A percentile compares a stretch with the other conserved stretches of the same genome.
phyloP scores from a whole-genome alignment of 2,329 filamentous ascomycete species.

The Tolypocladium inflatum region DNA sequence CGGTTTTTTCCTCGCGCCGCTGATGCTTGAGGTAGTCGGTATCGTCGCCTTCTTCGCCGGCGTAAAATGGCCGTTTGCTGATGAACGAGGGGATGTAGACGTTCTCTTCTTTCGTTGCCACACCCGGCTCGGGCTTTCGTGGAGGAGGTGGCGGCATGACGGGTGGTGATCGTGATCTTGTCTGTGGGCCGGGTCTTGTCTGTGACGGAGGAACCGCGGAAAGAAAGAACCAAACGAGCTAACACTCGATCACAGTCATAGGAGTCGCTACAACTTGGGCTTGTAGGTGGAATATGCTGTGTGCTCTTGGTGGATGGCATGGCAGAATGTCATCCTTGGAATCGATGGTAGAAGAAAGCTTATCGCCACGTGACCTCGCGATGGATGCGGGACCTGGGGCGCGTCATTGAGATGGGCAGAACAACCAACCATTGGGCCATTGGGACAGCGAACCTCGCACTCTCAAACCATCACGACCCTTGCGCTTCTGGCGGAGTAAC shows the following conservation, averaged over 20 bases:
- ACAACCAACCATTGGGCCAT: no score
- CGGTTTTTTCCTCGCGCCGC: slow-evolving; percentile 52
- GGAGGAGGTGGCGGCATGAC: slow-evolving; percentile 14
- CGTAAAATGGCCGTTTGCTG: slow-evolving; percentile 94
- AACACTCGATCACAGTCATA: not conserved
- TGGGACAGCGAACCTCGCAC: not conserved
- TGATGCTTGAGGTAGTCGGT: slow-evolving; percentile 96
- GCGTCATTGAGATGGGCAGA: not conserved
- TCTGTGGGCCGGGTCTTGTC: not conserved
- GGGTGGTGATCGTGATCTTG: not conserved
- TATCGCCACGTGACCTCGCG: slow-evolving; percentile 20
- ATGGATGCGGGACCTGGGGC: not conserved
- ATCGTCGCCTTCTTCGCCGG: slow-evolving; percentile 66
- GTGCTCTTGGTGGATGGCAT: not conserved
- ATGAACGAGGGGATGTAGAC: slow-evolving; percentile 98
- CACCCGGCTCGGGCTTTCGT: slow-evolving; percentile 23
- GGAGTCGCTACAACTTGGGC: not conserved
- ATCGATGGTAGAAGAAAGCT: not conserved
- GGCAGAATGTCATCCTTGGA: not conserved
- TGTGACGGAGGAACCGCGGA: not conserved
- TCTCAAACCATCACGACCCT: not conserved
- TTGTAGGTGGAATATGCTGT: not conserved
- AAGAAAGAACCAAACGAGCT: not conserved
- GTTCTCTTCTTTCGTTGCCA: slow-evolving; percentile 76
- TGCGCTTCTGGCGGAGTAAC: not conserved